These are phyloP conservation scores for Stemphylium lycopersici DNA, from an alignment of 2,329 filamentous ascomycete genomes.

Conservation along the genomic window DNA sequence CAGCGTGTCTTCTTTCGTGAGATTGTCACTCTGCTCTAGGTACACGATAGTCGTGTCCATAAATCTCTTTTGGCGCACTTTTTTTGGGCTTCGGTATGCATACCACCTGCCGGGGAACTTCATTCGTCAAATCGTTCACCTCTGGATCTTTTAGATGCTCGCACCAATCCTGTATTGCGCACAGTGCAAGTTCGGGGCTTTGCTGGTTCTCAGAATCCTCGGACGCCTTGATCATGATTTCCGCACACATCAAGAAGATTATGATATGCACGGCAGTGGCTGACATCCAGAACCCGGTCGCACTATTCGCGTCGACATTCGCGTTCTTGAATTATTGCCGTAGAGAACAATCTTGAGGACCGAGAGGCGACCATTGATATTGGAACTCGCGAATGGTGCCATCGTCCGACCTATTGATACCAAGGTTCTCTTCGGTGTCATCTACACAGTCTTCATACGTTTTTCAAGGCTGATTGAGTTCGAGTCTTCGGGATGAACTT, in stretches of 20 bases:
- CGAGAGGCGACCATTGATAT: constrained; percentile 15
- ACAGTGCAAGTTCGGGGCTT: background rate
- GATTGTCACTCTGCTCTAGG: background rate
- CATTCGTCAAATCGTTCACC: constrained; percentile 16
- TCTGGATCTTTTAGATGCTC: constrained; percentile 14
- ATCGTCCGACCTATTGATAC: constrained; percentile 2
- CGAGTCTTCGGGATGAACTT: constrained; percentile 26
- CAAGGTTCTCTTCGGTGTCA: constrained; percentile 17
- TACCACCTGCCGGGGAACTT: background rate
- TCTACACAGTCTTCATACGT: constrained; percentile 14
- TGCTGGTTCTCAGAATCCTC: background rate
- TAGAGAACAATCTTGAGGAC: constrained; percentile 30
- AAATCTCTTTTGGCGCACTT: background rate
- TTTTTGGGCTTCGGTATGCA: background rate
- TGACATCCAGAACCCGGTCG: constrained; percentile 10
- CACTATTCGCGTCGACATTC: constrained; percentile 14
- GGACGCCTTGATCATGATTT: constrained; percentile 5
- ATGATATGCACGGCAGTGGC: constrained; percentile 24
- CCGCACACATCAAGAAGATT: constrained; percentile 21
- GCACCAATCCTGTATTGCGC: constrained; percentile 19
- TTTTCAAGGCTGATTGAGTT: constrained; percentile 15
- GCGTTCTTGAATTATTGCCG: constrained; percentile 28
- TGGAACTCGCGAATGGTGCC: constrained; percentile 7
- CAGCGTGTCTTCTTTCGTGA: background rate
- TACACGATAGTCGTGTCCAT: background rate